Evolutionary conservation across 148 eudicot genomes (phyloP).

Genomic region (Vaccinium darrowii): DNA sequence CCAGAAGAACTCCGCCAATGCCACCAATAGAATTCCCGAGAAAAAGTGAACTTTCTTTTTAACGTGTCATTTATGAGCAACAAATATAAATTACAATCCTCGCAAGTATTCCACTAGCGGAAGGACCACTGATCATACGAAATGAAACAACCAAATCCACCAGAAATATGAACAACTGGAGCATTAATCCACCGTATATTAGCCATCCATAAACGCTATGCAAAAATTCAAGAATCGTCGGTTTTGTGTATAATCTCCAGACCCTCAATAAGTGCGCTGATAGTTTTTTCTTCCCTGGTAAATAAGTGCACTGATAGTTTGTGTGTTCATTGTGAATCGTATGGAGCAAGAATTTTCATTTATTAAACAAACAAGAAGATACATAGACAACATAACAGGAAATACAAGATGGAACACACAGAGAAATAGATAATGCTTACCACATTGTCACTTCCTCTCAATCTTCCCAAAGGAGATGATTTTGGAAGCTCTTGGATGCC

Average conservation of each 20-base stretch:
- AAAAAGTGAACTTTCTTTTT: neutral
- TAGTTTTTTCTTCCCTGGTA: neutral
- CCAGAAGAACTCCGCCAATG: neutral
- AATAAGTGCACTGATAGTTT: neutral
- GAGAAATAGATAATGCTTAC: conserved; percentile 31
- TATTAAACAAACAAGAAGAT: neutral
- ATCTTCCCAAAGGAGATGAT: conserved; percentile 73
- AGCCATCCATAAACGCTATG: neutral
- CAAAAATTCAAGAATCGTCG: neutral
- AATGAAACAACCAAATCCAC: neutral
- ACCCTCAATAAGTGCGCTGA: neutral
- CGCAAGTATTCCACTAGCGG: neutral
- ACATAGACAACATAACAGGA: neutral
- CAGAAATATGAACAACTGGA: neutral
- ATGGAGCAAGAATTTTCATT: neutral
- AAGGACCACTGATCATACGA: neutral
- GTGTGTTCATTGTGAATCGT: neutral
- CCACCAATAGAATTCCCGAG: neutral
- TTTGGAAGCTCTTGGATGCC: conserved; percentile 84
- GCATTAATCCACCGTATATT: neutral
- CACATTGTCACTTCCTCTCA: conserved; percentile 94
- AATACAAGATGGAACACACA: neutral
- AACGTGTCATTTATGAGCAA: neutral
- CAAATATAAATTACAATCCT: neutral
- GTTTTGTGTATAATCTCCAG: neutral